Evolutionary conservation across 306 rosid species (phyloP), one percentile per base, ranked within the genome.

Genomic region (Coriaria nepalensis): DNA sequence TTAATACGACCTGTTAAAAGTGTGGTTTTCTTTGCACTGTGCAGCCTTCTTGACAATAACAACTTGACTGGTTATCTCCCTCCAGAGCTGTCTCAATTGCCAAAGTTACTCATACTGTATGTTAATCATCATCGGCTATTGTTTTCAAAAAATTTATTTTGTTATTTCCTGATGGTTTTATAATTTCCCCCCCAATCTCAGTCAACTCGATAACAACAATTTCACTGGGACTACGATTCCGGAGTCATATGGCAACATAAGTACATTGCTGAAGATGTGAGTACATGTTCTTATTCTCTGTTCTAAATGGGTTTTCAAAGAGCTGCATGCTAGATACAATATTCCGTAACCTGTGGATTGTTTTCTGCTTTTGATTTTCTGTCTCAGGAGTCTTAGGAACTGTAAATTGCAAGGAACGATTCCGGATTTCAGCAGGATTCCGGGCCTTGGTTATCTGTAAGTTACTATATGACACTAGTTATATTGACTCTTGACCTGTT

Each of bases 31-130:
- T 37, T 47, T 7, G 49, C 38, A 12, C 50, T 49, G 20, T 74
- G 88, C 94, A 92, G 99, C 71, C 94, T 92, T 61, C 84, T 92
- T 13, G 99, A 92, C 70, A 80, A 82, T 48, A 92, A 92, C 81
- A 86, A 92, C 9, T 60, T 92, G 70, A 45, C 96, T 10, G 99
- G 99, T 69, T 46, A 14, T 64, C 94, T 92, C 52, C 99, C 99
- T 2, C 50, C 63, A 0, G 69, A 73, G 62, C 65, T 92, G 15
- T 82, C 64, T 8, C 4, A 65, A 6, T 36, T 79, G 62, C 87
- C 85, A 13, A 63, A 0, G 4, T 66, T 92, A 44, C 59, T 40
- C 34, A 86, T 76, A 57, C 63, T 76, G 82, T 76, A 76, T 46
- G 82, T 10, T 41, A 39, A 13, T 11, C 47, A n/a, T 47, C 29